Conservation (phyloP, 2,329 filamentous ascomycete genomes). For the Exophiala lecanii-corni region DNA sequence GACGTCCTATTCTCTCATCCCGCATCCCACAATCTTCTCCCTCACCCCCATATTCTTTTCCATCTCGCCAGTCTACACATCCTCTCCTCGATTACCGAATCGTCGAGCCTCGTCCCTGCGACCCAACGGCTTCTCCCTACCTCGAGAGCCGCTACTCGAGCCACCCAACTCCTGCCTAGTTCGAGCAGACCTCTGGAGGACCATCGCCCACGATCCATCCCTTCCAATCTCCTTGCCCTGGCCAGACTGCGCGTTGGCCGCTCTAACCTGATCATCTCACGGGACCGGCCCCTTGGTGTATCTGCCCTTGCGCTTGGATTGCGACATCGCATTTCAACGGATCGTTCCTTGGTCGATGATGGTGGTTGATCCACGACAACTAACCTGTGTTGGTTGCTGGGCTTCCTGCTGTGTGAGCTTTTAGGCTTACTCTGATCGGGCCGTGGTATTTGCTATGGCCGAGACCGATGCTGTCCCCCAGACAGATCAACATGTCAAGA, state of each 20-base stretch:
- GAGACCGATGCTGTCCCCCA: constrained; percentile 9
- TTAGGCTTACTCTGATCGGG: neutral
- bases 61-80: constrained; percentile 6
- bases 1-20: constrained; percentile 2
- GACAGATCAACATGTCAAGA: constrained; percentile 11
- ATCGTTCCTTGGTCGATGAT: neutral
- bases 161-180: no score
- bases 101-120: neutral
- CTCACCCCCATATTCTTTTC: constrained; percentile 7
- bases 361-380: neutral
- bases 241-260: neutral
- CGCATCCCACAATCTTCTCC: constrained; percentile 10
- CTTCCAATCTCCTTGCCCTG: neutral
- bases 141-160: no score
- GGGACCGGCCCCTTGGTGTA: no score
- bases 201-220: neutral
- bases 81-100: constrained; percentile 2
- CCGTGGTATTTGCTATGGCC: constrained; percentile 9
- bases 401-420: constrained; percentile 1
- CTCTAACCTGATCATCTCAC: neutral
- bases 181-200: no score
- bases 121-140: no score
- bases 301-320: no score
- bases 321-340: no score
- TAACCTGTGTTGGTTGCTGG: neutral